These are phyloP conservation scores for Puccinia novopanici DNA, from an alignment of 1,284 basidiomycete species.

Conservation along the genomic window DNA sequence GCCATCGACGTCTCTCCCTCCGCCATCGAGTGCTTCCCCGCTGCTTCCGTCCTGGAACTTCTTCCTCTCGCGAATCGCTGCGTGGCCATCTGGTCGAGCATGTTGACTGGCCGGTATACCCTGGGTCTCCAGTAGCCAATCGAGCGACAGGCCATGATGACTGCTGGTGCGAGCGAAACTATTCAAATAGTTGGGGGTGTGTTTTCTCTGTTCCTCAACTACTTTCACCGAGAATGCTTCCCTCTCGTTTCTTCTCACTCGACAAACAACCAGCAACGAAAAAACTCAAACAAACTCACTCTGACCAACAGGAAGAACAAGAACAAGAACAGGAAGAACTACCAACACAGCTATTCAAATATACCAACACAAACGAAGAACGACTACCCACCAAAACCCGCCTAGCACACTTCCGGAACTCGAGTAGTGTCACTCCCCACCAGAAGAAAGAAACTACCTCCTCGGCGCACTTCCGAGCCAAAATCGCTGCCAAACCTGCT, in stretches of 20 bases:
- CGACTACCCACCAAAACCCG: constrained; percentile 3
- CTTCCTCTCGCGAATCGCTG: no score
- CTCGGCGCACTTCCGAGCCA: neutral
- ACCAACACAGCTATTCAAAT: neutral
- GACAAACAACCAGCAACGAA: neutral
- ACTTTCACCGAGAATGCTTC: neutral
- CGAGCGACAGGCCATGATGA: neutral
- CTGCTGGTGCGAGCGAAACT: neutral
- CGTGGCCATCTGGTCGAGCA: no score
- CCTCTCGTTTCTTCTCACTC: constrained; percentile 6
- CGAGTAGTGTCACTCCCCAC: neutral
- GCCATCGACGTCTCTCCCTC: neutral
- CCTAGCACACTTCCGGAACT: constrained; percentile 18
- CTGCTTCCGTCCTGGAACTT: no score
- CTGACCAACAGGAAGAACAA: neutral
- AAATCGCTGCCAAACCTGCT: neutral
- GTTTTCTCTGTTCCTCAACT: neutral
- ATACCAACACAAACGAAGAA: neutral
- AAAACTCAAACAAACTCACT: neutral
- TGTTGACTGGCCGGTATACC: no score
- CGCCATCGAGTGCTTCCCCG: no score
- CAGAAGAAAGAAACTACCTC: neutral
- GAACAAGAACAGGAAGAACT: constrained; percentile 11
- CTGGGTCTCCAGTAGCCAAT: neutral
- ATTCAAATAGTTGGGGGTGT: neutral